Conservation (phyloP, 2,329 filamentous ascomycete species). For the Fonsecaea multimorphosa region DNA sequence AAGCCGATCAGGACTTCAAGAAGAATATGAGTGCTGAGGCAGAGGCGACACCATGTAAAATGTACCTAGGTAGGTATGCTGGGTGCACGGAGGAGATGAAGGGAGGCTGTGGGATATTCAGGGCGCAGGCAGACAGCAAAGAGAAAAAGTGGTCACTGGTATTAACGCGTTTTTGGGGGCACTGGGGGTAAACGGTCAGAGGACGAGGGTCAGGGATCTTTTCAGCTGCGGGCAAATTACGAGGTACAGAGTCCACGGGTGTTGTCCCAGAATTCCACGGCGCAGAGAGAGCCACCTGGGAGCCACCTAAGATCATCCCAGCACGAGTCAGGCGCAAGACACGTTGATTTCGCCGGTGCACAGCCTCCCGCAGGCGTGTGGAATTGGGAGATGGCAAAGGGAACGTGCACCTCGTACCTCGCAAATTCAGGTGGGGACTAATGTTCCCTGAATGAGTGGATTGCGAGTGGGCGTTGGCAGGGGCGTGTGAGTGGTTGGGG, state of each 20-base stretch:
- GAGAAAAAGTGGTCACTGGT: no score
- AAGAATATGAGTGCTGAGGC: constrained; percentile 1
- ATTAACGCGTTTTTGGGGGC: constrained; percentile 9
- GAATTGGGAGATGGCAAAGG: constrained; percentile 2
- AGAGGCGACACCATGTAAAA: constrained; percentile 5
- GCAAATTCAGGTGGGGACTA: not conserved
- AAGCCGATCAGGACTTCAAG: constrained; percentile 4
- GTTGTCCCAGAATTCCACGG: not conserved
- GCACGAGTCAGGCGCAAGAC: not conserved
- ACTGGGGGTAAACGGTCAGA: constrained; percentile 1
- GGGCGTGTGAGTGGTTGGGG: constrained; percentile 8
- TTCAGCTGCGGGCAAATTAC: not conserved
- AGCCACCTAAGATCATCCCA: no score
- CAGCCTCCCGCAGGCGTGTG: constrained; percentile 7
- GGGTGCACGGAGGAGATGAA: not conserved
- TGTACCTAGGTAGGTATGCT: no score
- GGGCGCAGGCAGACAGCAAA: constrained; percentile 15
- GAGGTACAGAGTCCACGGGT: no score
- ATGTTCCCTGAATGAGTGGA: not conserved
- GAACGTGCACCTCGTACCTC: constrained; percentile 15
- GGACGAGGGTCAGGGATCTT: not conserved
- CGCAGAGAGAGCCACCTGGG: no score
- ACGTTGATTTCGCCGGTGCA: constrained; percentile 11
- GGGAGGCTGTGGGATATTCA: constrained; percentile 19
- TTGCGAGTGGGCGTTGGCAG: not conserved